phyloP scores from a whole-genome alignment of 2,329 filamentous ascomycete species.

The Microdochium bolleyi region DNA sequence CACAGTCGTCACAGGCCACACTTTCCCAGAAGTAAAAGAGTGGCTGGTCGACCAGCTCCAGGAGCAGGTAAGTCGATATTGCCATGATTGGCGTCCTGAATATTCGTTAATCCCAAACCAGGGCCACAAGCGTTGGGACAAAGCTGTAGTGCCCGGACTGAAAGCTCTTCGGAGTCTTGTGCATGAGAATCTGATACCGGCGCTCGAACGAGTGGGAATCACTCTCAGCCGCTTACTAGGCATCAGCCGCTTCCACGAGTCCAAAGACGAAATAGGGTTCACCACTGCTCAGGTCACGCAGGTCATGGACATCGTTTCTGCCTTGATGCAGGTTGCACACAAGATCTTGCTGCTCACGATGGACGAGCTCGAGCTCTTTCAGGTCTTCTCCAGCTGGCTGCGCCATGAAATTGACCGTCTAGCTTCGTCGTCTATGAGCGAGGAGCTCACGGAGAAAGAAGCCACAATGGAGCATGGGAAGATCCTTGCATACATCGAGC shows the following conservation, averaged over 20 bases:
- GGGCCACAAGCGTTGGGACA: constrained; percentile 95
- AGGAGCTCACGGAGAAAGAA: constrained; percentile 73
- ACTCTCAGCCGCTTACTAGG: constrained; percentile 78
- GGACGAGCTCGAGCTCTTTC: constrained; percentile 71
- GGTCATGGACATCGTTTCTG: constrained; percentile 63
- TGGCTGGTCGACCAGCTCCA: constrained; percentile 82
- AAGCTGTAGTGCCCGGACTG: constrained; percentile 70
- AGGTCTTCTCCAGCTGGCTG: constrained; percentile 76
- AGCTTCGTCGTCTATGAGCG: constrained; percentile 52
- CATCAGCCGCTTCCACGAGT: constrained; percentile 71
- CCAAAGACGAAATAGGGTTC: constrained; percentile 58
- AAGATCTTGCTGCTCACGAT: constrained; percentile 63
- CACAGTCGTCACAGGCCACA: constrained; percentile 75
- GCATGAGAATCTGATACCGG: constrained; percentile 84
- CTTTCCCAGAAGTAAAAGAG: constrained; percentile 66
- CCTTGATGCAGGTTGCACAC: constrained; percentile 67
- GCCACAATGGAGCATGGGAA: constrained; percentile 65
- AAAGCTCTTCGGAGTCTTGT: constrained; percentile 68
- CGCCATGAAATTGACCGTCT: constrained; percentile 75
- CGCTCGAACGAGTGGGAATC: constrained; percentile 73
- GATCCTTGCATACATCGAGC: constrained; percentile 70
- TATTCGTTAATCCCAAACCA: constrained; percentile 23
- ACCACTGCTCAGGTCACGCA: constrained; percentile 54
- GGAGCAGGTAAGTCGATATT: constrained; percentile 53
- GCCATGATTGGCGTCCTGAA: not conserved